Evolutionary conservation across 148 eudicot genomes (phyloP), one percentile per base, ranked within the genome.

Genomic region (Nyssa sinensis): DNA sequence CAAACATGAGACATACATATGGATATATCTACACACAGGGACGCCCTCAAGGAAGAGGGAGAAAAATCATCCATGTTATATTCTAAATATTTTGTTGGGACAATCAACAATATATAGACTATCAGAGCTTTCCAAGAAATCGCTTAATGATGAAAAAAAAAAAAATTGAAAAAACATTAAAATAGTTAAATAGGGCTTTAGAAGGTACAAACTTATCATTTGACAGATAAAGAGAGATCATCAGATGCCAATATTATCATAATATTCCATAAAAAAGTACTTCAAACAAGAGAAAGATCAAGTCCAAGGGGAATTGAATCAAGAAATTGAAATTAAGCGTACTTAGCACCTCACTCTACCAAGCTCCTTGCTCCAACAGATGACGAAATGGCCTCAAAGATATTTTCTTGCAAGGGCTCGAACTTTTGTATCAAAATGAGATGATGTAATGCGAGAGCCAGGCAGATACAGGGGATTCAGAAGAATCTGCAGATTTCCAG

Each of bases 371-470:
- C 31, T 30, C 62, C 3, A 60, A 31, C 23, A 44, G 69, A 77
- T 29, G n/a, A 24, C 37, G 37, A 53, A 65, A 59, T 67, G 70
- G 34, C 76, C 70, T 89, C 85, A 92, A 74, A 95, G 81, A 76
- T 95, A 91, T 58, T 91, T 95, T 76, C 99, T 86, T 39, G 99
- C 96, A 66, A 95, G 93, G 25, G 94, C 93, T 74, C 97, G 89
- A 58, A 95, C 99, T 81, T 95, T 95, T n/a, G 99, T 95, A 74
- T 93, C 99, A 75, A 95, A 95, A 75, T 93, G 94, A 31, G 99
- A 90, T 37, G 99, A 95, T 62, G 93, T 81, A 59, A 95, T 82
- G 71, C 99, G 93, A 39, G 97, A 90, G 44, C 97, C 97, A 28
- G 98, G 97, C 68, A 95, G 75, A 79, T 93, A 95, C 0, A 95